Base-by-base conservation (phyloP, 2,329 filamentous ascomycete species). In the Ascochyta clinopodiicola region DNA sequence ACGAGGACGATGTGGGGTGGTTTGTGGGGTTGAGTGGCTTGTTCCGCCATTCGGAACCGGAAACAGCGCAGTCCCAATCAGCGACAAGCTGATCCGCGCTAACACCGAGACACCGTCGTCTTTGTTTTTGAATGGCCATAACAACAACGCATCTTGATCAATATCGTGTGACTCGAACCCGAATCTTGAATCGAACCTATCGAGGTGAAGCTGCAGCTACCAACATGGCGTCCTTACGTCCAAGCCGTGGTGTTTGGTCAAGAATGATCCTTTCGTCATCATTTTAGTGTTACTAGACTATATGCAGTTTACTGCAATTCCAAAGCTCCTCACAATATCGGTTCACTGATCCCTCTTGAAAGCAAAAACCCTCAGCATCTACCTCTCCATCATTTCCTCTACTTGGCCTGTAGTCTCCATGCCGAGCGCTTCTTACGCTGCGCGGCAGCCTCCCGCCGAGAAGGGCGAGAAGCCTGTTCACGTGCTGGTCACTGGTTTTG, bases 401-500 rank as follows among this genome's bases (percentile, higher is more conserved):
- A n/a, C 27, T 54, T 43, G 46, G 39, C 25, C 44, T 25, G 31
- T 6, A 29, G 39, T n/a, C 51, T 39, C 57, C 9, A 68, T 67
- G 64, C 56, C 63, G 17, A 39, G 55, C 15, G 51, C 48, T 48
- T 43, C 60, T 13, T 64, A 68, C 47, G 63, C 69, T 44, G 66
- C 66, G 32, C 60, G 64, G 51, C 72, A 74, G 50, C 72, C 72
- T 51, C 67, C 63, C 9, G 51, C 47, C 7, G 56, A 69, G 56
- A 60, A 72, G 42, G 56, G 51, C 7, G 69, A 74, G 56, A 60
- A 71, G 15, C 71, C 71, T 15, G 68, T 74, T 10, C 74, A 68
- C 10, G 72, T 75, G 17, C 60, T 75, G 17, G 71, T 75, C 34
- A 75, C 72, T 46, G 72, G 73, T 1, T 75, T 74, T 55, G 72